Conservation (phyloP, 1,284 basidiomycete species). For the Ceratobasidium sp. region DNA sequence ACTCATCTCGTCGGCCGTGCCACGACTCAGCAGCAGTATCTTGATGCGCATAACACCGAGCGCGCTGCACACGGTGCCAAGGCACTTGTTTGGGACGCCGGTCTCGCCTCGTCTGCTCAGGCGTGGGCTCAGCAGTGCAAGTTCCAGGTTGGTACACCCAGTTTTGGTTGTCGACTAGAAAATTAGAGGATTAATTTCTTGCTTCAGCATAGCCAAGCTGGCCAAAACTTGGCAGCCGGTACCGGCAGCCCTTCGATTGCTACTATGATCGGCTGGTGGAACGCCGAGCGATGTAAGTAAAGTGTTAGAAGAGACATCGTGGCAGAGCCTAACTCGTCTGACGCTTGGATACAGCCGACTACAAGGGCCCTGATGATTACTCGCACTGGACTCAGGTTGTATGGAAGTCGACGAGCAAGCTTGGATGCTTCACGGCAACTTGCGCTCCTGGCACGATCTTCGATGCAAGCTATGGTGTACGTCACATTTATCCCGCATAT, state of each 20-base stretch:
- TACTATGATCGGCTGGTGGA: conserved; percentile 38
- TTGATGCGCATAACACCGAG: conserved; percentile 65
- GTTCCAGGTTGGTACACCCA: conserved; percentile 52
- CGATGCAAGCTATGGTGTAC: conserved; percentile 41
- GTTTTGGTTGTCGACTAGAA: too few species aligned
- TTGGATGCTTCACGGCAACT: conserved; percentile 65
- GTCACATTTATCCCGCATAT: neutral
- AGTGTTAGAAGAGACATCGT: too few species aligned
- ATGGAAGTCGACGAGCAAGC: conserved; percentile 67
- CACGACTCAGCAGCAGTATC: conserved; percentile 42
- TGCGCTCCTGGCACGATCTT: conserved; percentile 54
- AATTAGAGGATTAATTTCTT: neutral
- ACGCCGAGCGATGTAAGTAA: conserved; percentile 40
- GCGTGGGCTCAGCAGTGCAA: conserved; percentile 66
- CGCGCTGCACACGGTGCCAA: conserved; percentile 62
- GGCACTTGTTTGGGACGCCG: conserved; percentile 64
- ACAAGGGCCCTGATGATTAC: conserved; percentile 48
- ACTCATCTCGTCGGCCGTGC: conserved; percentile 22
- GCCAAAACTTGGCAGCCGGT: conserved; percentile 70
- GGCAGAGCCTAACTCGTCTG: too few species aligned
- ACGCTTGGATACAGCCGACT: conserved; percentile 50
- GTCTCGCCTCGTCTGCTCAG: conserved; percentile 62
- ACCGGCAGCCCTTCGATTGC: conserved; percentile 57
- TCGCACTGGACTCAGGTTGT: conserved; percentile 69
- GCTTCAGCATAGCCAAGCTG: conserved; percentile 63